Evolutionary conservation across 1,284 basidiomycete species (phyloP).

Genomic region (Rhodotorula sp.): DNA sequence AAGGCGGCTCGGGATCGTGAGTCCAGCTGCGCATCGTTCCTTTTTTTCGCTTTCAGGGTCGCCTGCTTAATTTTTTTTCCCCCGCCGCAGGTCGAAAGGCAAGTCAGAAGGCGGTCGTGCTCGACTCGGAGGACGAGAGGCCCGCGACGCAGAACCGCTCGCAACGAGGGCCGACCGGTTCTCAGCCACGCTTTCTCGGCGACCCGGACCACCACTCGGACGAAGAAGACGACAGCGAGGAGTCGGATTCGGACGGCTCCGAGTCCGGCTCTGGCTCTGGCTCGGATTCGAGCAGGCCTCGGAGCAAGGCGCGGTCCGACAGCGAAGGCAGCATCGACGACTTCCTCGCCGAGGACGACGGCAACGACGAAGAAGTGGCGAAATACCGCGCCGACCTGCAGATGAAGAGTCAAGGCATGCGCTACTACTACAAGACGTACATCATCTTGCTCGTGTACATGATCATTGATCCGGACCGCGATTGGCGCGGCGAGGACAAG

Average conservation of each 20-base stretch:
- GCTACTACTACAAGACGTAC: conserved; percentile 29
- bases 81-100: neutral
- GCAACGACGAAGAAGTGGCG: conserved; percentile 5
- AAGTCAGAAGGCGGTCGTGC: conserved; percentile 1
- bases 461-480: conserved; percentile 25
- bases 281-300: neutral
- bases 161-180: neutral
- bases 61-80: too few relatives aligned
- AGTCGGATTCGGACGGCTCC: neutral
- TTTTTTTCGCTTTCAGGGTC: neutral
- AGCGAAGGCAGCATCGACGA: conserved; percentile 2
- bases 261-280: neutral
- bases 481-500: conserved; percentile 21
- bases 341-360: conserved; percentile 8
- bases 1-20: conserved; percentile 14
- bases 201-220: neutral
- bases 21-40: neutral
- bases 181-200: neutral
- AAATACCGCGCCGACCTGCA: conserved; percentile 11
- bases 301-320: too few relatives aligned
- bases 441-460: conserved; percentile 22
- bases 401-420: conserved; percentile 12
- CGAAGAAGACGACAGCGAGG: neutral
- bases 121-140: conserved; percentile 18
- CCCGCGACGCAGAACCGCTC: neutral